A percentile compares a stretch with the other conserved stretches of the same genome.
Conservation (phyloP, 495 filamentous ascomycete species). For the Aspergillus affinis region DNA sequence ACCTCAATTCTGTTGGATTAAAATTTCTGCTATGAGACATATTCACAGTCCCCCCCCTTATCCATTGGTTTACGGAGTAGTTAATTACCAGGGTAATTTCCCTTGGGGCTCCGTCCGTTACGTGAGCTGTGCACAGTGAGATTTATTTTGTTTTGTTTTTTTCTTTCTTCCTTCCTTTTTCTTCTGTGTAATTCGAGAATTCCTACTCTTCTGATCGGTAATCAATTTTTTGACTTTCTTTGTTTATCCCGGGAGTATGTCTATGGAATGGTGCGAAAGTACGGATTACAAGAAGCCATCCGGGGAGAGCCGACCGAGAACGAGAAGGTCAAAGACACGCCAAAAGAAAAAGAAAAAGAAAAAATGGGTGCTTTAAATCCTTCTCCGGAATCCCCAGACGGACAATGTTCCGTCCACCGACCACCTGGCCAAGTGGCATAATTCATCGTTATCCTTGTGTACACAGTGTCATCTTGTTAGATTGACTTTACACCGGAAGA, state of each 20-base stretch:
- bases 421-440: background rate
- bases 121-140: background rate
- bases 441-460: background rate
- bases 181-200: background rate
- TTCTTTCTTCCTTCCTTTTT: too few relatives aligned
- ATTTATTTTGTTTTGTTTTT: background rate
- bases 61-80: background rate
- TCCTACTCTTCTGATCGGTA: background rate
- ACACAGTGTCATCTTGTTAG: background rate
- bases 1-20: background rate
- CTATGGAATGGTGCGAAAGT: background rate
- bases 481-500: background rate
- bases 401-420: background rate
- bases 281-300: background rate
- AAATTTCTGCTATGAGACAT: background rate
- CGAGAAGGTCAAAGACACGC: background rate
- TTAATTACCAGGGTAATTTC: background rate
- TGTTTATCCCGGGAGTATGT: background rate
- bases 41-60: background rate
- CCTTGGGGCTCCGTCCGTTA: background rate
- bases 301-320: background rate
- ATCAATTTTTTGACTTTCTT: conserved; percentile 1
- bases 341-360: background rate
- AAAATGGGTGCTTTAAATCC: background rate
- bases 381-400: background rate